Conservation (phyloP, 2,329 filamentous ascomycete species). For the Monosporascus sp. region DNA sequence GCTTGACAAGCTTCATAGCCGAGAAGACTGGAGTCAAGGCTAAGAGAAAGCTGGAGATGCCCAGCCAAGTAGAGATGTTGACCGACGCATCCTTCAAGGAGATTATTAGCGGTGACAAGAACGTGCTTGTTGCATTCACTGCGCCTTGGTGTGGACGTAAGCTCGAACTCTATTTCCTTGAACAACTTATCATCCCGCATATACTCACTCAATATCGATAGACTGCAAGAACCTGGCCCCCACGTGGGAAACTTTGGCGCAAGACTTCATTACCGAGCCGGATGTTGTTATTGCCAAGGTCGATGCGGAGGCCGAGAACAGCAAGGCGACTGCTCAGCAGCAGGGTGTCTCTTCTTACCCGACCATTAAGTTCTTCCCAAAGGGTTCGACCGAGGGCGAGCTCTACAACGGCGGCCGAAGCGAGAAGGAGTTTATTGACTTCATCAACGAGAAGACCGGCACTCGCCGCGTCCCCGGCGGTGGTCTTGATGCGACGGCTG, state of each 20-base stretch:
- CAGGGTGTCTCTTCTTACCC: slow-evolving; percentile 84
- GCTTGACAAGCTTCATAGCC: slow-evolving; percentile 72
- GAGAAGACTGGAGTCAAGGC: slow-evolving; percentile 83
- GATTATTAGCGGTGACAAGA: slow-evolving; percentile 76
- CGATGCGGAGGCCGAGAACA: slow-evolving; percentile 83
- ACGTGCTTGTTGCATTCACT: slow-evolving; percentile 93
- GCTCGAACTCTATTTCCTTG: slow-evolving; percentile 36
- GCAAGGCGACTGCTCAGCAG: slow-evolving; percentile 68
- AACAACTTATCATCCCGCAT: not conserved
- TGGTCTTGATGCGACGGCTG: slow-evolving; percentile 70
- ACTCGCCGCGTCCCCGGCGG: slow-evolving; percentile 82
- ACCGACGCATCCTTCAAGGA: slow-evolving; percentile 74
- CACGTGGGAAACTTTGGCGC: slow-evolving; percentile 80
- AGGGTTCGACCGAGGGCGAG: slow-evolving; percentile 68
- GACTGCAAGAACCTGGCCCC: slow-evolving; percentile 97
- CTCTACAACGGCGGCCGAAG: slow-evolving; percentile 71
- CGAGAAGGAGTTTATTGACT: slow-evolving; percentile 72
- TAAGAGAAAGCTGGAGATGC: slow-evolving; percentile 68
- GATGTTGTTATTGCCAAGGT: slow-evolving; percentile 89
- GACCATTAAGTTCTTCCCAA: slow-evolving; percentile 96
- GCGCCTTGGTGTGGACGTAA: slow-evolving; percentile 97
- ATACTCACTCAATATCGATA: slow-evolving; percentile 33
- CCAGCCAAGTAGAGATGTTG: slow-evolving; percentile 74
- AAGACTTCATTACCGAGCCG: slow-evolving; percentile 72
- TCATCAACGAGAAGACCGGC: slow-evolving; percentile 83